phyloP scores from a whole-genome alignment of 805 yeast genomes.

The Pichia thaimueangensis region DNA sequence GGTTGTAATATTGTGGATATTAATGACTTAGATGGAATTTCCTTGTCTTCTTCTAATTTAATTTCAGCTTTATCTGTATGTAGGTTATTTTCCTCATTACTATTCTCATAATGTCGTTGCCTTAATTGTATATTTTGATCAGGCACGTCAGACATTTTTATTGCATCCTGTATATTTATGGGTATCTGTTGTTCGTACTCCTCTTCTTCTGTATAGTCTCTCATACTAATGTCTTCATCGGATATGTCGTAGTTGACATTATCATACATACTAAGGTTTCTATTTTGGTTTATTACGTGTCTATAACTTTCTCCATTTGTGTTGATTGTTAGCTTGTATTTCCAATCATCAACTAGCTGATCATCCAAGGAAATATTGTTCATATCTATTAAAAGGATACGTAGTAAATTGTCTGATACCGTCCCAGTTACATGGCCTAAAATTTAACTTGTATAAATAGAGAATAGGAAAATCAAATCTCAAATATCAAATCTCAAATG shows the following conservation, averaged over 20 bases:
- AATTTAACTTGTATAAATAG: no score
- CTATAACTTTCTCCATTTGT: background rate
- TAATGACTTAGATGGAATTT: slow-evolving; percentile 3
- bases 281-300: no score
- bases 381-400: no score
- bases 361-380: background rate
- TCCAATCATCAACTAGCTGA: background rate
- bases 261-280: no score
- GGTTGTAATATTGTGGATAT: slow-evolving; percentile 10
- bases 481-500: no score
- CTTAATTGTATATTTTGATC: background rate
- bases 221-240: slow-evolving; percentile 17
- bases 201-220: slow-evolving; percentile 8
- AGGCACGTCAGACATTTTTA: background rate
- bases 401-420: no score
- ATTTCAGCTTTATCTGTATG: background rate
- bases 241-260: background rate
- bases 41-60: background rate
- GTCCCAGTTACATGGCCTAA: no score
- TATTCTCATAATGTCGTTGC: background rate
- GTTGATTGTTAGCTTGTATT: background rate
- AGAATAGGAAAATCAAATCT: no score
- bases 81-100: no score
- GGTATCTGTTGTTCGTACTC: no score
- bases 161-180: background rate